phyloP scores from a whole-genome alignment of 805 yeast genomes.

The Candida insectalens region DNA sequence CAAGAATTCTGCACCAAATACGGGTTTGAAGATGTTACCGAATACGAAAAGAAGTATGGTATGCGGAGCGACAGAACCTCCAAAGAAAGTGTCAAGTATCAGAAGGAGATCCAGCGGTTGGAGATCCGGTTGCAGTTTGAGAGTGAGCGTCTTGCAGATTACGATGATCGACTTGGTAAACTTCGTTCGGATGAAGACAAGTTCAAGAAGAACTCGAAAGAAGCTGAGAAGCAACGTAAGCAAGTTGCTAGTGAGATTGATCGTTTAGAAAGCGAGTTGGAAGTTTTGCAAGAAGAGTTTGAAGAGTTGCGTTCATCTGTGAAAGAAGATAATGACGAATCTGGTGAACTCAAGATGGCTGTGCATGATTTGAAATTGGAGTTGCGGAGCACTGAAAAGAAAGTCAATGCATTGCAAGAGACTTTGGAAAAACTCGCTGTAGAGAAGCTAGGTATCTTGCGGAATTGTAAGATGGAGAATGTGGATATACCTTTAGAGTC shows the following conservation, averaged over 20 bases:
- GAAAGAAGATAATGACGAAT: constrained; percentile 9
- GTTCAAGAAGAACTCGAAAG: constrained; percentile 25
- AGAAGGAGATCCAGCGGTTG: constrained; percentile 51
- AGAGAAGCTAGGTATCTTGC: constrained; percentile 50
- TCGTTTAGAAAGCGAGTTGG: constrained; percentile 30
- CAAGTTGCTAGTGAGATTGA: constrained; percentile 25
- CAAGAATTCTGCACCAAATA: constrained; percentile 43
- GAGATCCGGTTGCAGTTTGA: constrained; percentile 60
- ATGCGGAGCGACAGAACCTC: constrained; percentile 42
- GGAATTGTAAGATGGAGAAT: constrained; percentile 67
- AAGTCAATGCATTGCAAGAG: constrained; percentile 37
- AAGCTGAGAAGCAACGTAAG: constrained; percentile 25
- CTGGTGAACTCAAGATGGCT: constrained; percentile 20
- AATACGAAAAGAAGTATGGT: constrained; percentile 66
- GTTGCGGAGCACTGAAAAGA: constrained; percentile 21
- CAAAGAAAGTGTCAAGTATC: constrained; percentile 50
- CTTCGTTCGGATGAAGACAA: constrained; percentile 30
- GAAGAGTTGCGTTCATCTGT: constrained; percentile 9
- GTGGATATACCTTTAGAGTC: constrained; percentile 51
- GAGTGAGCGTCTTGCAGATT: constrained; percentile 44
- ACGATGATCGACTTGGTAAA: constrained; percentile 34
- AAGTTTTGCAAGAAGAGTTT: constrained; percentile 27
- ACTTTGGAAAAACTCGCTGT: constrained; percentile 41
- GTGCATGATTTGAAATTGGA: constrained; percentile 23
- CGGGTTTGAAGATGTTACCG: constrained; percentile 46